phyloP scores from a whole-genome alignment of 1,284 basidiomycete species.

The Rhodotorula sp. region DNA sequence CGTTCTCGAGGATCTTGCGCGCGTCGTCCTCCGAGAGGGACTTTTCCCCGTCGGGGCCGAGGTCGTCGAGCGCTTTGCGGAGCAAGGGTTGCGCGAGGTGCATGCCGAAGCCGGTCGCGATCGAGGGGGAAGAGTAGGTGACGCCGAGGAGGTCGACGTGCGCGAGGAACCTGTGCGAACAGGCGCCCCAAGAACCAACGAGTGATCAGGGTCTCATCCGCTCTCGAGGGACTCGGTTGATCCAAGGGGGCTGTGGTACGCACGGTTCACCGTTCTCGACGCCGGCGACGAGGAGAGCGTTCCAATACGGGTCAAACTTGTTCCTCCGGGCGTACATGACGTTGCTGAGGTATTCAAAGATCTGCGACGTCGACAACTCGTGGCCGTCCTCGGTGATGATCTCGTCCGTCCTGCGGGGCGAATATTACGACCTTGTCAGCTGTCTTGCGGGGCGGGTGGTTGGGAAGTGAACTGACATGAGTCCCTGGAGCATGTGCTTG shows the following conservation, averaged over 20 bases:
- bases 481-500: conserved; percentile 69
- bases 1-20: conserved; percentile 72
- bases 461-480: conserved; percentile 52
- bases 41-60: conserved; percentile 56
- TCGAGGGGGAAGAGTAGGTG: conserved; percentile 88
- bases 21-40: conserved; percentile 76
- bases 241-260: background rate
- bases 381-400: conserved; percentile 78
- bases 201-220: background rate
- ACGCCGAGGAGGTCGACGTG: conserved; percentile 97
- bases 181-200: too few species aligned
- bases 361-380: conserved; percentile 77
- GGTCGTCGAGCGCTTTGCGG: conserved; percentile 75
- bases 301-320: conserved; percentile 95
- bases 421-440: too few species aligned
- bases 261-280: conserved; percentile 57
- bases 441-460: too few species aligned
- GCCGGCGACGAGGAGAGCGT: conserved; percentile 90
- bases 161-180: conserved; percentile 78
- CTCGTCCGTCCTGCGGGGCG: conserved; percentile 57
- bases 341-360: conserved; percentile 88
- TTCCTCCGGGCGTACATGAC: conserved; percentile 86
- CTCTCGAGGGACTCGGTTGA: background rate
- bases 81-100: conserved; percentile 92
- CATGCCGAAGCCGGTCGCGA: conserved; percentile 95